phyloP scores from a whole-genome alignment of 345 rosid genomes.

The Laguncularia racemosa region DNA sequence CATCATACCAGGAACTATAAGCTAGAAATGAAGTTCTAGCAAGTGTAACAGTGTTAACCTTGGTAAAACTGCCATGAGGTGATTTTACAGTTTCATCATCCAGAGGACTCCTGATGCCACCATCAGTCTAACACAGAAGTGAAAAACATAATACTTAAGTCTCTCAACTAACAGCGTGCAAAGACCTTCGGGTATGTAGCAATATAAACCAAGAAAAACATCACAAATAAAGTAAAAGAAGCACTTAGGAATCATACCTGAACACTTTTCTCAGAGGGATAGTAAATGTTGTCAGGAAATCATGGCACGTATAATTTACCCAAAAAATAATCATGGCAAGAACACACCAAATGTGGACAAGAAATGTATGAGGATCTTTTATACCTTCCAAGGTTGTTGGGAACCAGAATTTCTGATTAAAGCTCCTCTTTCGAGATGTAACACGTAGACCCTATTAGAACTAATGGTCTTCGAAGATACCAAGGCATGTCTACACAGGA shows the following conservation, averaged over 20 bases:
- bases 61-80: conserved; percentile 60
- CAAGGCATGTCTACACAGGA: conserved; percentile 32
- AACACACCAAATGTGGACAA: not conserved
- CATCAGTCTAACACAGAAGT: conserved; percentile 32
- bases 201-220: no score
- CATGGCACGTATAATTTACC: no score
- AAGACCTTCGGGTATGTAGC: no score
- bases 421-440: conserved; percentile 46
- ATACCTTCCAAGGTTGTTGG: conserved; percentile 48
- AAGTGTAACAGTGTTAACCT: conserved; percentile 22
- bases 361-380: conserved; percentile 4
- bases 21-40: no score
- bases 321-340: no score
- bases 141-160: not conserved
- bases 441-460: conserved; percentile 44
- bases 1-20: no score
- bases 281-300: not conserved
- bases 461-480: conserved; percentile 62
- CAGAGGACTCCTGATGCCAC: conserved; percentile 52
- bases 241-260: no score
- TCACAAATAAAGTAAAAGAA: no score
- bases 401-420: conserved; percentile 27
- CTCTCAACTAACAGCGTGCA: no score
- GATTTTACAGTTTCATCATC: conserved; percentile 39
- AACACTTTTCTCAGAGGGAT: not conserved